phyloP scores from a whole-genome alignment of 106 monocot species.

The Amphibolis antarctica region DNA sequence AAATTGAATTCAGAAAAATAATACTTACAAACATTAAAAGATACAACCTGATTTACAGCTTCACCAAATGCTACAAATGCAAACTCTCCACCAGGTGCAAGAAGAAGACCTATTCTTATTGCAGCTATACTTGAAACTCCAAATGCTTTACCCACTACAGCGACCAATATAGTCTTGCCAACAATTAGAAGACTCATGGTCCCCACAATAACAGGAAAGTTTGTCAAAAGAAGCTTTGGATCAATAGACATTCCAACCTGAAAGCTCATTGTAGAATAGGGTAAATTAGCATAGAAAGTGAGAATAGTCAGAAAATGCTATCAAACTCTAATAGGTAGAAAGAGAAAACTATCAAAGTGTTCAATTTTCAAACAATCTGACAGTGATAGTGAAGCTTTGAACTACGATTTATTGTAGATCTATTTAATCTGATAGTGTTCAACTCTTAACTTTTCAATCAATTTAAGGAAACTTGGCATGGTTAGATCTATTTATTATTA shows the following conservation, averaged over 20 bases:
- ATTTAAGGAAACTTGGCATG: too few relatives aligned
- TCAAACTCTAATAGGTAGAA: too few relatives aligned
- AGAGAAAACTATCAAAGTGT: too few relatives aligned
- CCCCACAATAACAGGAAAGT: slow-evolving; percentile 70
- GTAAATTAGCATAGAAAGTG: background rate
- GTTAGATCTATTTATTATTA: too few relatives aligned
- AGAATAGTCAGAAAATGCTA: background rate
- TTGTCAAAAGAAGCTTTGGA: slow-evolving; percentile 83
- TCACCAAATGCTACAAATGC: slow-evolving; percentile 98
- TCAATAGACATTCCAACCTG: slow-evolving; percentile 99
- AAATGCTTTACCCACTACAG: slow-evolving; percentile 66
- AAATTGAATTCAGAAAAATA: background rate
- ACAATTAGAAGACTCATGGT: slow-evolving; percentile 46
- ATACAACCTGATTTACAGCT: slow-evolving; percentile 90
- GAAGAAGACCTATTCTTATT: slow-evolving; percentile 82
- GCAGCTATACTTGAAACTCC: slow-evolving; percentile 92
- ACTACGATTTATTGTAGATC: too few relatives aligned
- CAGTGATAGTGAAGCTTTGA: too few relatives aligned
- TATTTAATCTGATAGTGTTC: too few relatives aligned
- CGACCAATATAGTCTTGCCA: slow-evolving; percentile 58
- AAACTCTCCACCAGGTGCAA: slow-evolving; percentile 99
- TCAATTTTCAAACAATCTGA: too few relatives aligned
- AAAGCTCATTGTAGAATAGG: slow-evolving; percentile 3
- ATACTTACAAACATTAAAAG: slow-evolving; percentile 2
- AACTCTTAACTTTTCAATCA: too few relatives aligned